Base-by-base conservation (phyloP, 192 early-diverging fungal genomes). In the Backusella parvicylindrica region DNA sequence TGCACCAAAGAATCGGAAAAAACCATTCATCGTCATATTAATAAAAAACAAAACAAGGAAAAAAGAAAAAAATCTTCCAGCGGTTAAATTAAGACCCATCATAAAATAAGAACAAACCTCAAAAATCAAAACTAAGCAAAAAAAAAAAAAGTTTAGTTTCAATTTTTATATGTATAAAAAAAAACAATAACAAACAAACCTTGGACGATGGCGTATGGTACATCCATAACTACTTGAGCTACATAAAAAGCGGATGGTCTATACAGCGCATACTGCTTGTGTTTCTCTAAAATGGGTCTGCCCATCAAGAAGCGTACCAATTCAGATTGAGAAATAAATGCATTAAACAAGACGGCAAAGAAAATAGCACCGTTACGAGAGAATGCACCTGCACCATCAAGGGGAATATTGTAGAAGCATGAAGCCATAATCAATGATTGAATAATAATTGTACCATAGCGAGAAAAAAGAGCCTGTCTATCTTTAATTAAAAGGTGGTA, bases 301-400 rank as follows among this genome's bases (percentile, higher is more conserved):
- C 92, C 92, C 31, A 85, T 83, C 68, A 96, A 84, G 40, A 91
- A 87, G 73, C 86, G 85, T 66, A 93, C 91, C 33, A 94, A 83
- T 74, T 92, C 90, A 37, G 91, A 85, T 74, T 94, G 86, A 26
- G 91, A 89, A 21, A 90, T 83, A 70, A 87, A 71, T 32, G 86
- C 75, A 70, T 83, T 86, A 74, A 82, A 89, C 31, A 86, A 47
- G 72, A 85, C 81, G 67, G 85, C 80, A 79, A 85, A 91, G 66
- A 94, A 96, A 21, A 96, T 77, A 16, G 89, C 88, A 78, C 92
- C 91, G 47, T 93, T 92, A 47, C 95, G 89, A 30, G 93, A 87
- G 78, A 93, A 93, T 65, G 93, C 91, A 32, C 93, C 94, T 26
- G 76, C 71, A 28, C 85, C 81, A 26, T 76, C 82, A 38, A 74